phyloP scores from a whole-genome alignment of 2,329 filamentous ascomycete species.

The Malbranchea zuffiana region DNA sequence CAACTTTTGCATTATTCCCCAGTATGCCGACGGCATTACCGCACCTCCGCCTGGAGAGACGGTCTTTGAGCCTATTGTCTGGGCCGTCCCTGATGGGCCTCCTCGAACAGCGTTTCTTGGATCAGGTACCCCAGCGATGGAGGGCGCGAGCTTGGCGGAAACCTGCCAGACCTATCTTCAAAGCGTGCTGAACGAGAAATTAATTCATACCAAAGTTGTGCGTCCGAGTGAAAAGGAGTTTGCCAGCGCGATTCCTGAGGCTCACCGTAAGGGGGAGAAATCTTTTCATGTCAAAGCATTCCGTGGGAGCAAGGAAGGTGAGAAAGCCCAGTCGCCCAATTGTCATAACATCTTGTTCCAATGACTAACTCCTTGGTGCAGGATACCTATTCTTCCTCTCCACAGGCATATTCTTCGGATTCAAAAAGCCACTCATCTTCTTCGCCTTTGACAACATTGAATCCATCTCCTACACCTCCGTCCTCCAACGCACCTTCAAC shows the following conservation, averaged over 20 bases:
- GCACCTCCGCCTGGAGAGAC: slow-evolving; percentile 32
- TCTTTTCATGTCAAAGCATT: slow-evolving; percentile 55
- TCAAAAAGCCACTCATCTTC: slow-evolving; percentile 55
- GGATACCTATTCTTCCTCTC: slow-evolving; percentile 54
- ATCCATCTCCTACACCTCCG: slow-evolving; percentile 52
- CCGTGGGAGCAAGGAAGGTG: slow-evolving; percentile 55
- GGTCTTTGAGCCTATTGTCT: slow-evolving; percentile 47
- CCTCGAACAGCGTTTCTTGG: slow-evolving; percentile 36
- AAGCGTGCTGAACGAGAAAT: slow-evolving; percentile 39
- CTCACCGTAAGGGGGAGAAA: slow-evolving; percentile 52
- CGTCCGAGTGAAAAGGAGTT: slow-evolving; percentile 48
- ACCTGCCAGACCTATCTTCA: slow-evolving; percentile 37
- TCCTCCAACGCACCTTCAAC: slow-evolving; percentile 56
- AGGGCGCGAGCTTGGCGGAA: slow-evolving; percentile 34
- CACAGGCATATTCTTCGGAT: slow-evolving; percentile 52
- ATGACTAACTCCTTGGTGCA: slow-evolving; percentile 18
- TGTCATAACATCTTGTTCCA: neutral
- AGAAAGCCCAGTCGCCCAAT: slow-evolving; percentile 8
- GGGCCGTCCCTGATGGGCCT: slow-evolving; percentile 46
- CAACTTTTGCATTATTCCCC: slow-evolving; percentile 51
- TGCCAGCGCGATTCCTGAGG: slow-evolving; percentile 48
- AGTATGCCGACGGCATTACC: slow-evolving; percentile 40
- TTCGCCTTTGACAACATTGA: slow-evolving; percentile 51
- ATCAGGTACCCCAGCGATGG: slow-evolving; percentile 31
- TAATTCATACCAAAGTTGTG: slow-evolving; percentile 39